Percentiles rank a stretch among this genome's conserved stretches.
Evolutionary conservation across 306 rosid genomes (phyloP).

Genomic region (Chamaecrista fasciculata): DNA sequence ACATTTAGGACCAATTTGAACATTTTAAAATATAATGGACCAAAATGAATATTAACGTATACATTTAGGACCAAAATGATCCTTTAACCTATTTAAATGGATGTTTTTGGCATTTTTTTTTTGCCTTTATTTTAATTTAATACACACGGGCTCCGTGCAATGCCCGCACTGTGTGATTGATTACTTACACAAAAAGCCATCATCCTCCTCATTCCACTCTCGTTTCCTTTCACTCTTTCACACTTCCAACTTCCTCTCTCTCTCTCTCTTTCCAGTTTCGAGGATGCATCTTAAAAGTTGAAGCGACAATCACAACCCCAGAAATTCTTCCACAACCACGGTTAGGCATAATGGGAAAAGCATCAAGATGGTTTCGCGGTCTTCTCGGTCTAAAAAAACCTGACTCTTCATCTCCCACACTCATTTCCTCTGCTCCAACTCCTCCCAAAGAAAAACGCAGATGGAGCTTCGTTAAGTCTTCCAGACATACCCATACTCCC

Average conservation of each 20-base stretch:
- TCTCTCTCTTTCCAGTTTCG: no score
- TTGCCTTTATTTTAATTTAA: no score
- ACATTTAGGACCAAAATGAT: no score
- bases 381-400: slow-evolving; percentile 49
- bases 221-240: background rate
- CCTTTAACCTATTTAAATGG: no score
- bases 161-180: slow-evolving; percentile 3
- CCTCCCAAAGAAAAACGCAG: slow-evolving; percentile 56
- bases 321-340: no score
- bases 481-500: slow-evolving; percentile 41
- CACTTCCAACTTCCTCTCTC: background rate
- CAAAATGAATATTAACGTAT: no score
- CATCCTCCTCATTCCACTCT: background rate
- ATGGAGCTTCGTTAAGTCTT: slow-evolving; percentile 72
- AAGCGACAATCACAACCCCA: background rate
- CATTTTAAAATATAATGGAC: no score
- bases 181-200: slow-evolving; percentile 25
- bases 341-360: slow-evolving; percentile 61
- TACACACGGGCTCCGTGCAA: no score
- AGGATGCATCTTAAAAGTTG: slow-evolving; percentile 24
- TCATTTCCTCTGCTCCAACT: slow-evolving; percentile 21
- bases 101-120: no score
- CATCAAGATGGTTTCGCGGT: slow-evolving; percentile 72
- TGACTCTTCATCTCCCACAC: background rate
- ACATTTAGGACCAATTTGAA: no score